Evolutionary conservation across 108 stramenopile species (phyloP).

Genomic region (Phaeodactylum tricornutum): DNA sequence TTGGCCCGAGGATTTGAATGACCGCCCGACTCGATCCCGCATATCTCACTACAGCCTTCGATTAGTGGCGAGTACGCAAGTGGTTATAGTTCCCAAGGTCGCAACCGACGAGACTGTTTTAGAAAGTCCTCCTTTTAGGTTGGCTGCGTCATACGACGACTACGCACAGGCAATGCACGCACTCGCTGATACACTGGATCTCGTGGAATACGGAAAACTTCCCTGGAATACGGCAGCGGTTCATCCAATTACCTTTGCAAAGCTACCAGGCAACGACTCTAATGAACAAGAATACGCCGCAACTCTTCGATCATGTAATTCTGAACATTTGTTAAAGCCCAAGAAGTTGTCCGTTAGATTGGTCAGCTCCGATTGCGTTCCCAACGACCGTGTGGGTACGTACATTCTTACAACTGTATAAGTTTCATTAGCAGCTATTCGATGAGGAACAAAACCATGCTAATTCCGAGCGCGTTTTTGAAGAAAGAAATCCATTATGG

Average conservation of each 20-base stretch:
- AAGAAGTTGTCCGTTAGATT: background rate
- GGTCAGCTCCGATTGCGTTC: background rate
- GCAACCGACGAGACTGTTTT: too few species aligned
- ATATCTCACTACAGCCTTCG: background rate
- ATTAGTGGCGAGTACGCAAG: background rate
- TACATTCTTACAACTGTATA: background rate
- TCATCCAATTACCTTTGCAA: too few species aligned
- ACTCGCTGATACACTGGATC: too few species aligned
- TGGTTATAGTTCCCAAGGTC: background rate
- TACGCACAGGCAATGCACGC: too few species aligned
- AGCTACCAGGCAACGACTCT: background rate
- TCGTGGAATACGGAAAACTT: too few species aligned
- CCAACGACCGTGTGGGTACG: slow-evolving; percentile 4
- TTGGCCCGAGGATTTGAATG: background rate
- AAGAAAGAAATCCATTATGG: background rate
- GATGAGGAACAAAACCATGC: slow-evolving; percentile 11
- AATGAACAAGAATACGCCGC: background rate
- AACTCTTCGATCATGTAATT: too few species aligned
- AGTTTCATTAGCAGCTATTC: background rate
- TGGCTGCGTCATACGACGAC: too few species aligned
- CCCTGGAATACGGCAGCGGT: too few species aligned
- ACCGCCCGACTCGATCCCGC: background rate
- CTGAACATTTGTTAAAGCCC: too few species aligned
- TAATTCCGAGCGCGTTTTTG: slow-evolving; percentile 8
- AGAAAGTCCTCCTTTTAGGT: too few species aligned